Evolutionary conservation across 2,329 filamentous ascomycete species (phyloP).

Genomic region (Alternaria longipes): DNA sequence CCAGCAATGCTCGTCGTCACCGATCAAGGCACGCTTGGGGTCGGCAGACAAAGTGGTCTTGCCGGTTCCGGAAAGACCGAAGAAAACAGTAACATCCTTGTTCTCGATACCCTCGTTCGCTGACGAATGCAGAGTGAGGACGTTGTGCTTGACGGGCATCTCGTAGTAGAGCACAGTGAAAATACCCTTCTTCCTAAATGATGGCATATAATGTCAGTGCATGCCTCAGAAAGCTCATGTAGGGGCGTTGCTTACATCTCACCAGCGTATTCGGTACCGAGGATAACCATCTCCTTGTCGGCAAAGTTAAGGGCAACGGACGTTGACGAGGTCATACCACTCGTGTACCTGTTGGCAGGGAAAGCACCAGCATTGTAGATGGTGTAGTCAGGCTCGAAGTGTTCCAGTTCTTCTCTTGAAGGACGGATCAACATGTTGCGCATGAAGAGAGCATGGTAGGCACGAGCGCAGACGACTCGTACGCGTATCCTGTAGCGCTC

Average conservation of each 20-base stretch:
- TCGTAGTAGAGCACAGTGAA: conserved; percentile 99
- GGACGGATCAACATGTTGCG: conserved; percentile 99
- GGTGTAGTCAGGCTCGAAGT: conserved; percentile 99
- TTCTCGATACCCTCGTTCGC: conserved; percentile 89
- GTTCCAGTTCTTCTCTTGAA: conserved; percentile 86
- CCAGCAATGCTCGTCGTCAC: conserved; percentile 99
- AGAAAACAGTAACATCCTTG: conserved; percentile 98
- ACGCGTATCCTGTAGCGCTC: conserved; percentile 98
- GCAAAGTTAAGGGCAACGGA: conserved; percentile 99
- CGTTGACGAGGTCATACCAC: conserved; percentile 97
- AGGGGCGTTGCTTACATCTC: conserved; percentile 13
- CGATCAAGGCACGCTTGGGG: conserved; percentile 93
- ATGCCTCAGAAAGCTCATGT: background rate
- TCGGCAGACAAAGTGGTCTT: conserved; percentile 99
- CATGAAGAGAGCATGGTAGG: conserved; percentile 99
- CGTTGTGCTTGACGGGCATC: conserved; percentile 99
- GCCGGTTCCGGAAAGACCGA: conserved; percentile 96
- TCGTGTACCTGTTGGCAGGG: conserved; percentile 97
- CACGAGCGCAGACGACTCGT: conserved; percentile 96
- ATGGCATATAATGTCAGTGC: background rate
- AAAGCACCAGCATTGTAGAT: conserved; percentile 99
- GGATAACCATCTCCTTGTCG: conserved; percentile 99
- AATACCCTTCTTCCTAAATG: conserved; percentile 82
- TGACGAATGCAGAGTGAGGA: conserved; percentile 96
- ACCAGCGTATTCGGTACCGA: conserved; percentile 97